phyloP scores from a whole-genome alignment of 768 basidiomycete species.

The Lentinula sp. region DNA sequence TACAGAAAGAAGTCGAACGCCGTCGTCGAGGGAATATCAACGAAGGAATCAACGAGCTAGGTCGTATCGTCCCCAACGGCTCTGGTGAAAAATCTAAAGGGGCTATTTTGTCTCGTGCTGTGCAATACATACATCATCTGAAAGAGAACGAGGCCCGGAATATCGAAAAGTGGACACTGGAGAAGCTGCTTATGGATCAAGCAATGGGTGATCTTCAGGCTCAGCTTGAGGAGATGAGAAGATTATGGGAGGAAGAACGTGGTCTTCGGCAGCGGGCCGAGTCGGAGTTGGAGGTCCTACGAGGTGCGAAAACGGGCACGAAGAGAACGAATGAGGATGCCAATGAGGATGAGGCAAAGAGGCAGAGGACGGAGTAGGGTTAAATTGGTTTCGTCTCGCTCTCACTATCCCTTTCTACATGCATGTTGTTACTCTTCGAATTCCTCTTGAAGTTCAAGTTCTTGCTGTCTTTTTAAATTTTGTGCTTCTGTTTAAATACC shows the following conservation, averaged over 20 bases:
- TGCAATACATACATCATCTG: conserved; percentile 87
- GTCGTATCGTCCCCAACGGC: conserved; percentile 81
- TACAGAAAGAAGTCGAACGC: conserved; percentile 96
- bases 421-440: no score
- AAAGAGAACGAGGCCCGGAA: conserved; percentile 89
- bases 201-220: conserved; percentile 84
- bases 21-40: conserved; percentile 94
- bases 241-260: conserved; percentile 79
- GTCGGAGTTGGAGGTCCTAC: conserved; percentile 55
- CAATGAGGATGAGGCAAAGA: conserved; percentile 31
- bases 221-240: conserved; percentile 75
- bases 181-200: conserved; percentile 89
- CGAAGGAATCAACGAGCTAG: conserved; percentile 91
- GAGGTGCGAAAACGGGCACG: conserved; percentile 17
- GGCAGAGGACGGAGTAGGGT: conserved; percentile 33
- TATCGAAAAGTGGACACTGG: conserved; percentile 91
- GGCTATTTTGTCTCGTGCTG: conserved; percentile 81
- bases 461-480: neutral
- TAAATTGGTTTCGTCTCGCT: neutral
- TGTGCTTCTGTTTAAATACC: no score
- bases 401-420: no score
- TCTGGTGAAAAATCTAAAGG: conserved; percentile 88
- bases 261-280: conserved; percentile 52
- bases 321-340: conserved; percentile 32
- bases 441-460: neutral